Conservation (phyloP, 2,329 filamentous ascomycete species). For the Neonectria punicea region DNA sequence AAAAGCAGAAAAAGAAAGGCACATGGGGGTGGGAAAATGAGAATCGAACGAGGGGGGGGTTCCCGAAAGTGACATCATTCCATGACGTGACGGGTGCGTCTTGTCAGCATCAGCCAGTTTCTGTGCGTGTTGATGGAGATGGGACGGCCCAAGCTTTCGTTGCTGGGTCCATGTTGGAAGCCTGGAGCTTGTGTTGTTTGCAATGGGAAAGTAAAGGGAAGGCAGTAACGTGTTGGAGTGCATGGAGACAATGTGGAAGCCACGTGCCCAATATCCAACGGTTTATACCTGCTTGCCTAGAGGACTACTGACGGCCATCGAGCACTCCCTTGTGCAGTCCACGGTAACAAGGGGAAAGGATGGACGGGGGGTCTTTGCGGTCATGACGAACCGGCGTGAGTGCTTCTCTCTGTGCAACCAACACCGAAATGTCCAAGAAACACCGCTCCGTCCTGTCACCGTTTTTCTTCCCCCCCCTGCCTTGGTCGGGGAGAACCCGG, state of each 20-base stretch:
- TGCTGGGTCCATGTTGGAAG: background rate
- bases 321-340: background rate
- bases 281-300: slow-evolving; percentile 14
- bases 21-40: background rate
- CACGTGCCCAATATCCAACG: slow-evolving; percentile 18
- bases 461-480: background rate
- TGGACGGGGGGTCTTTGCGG: background rate
- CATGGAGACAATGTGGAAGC: slow-evolving; percentile 4
- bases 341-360: too few species aligned
- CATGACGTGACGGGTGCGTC: background rate
- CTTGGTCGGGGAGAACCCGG: background rate
- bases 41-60: background rate
- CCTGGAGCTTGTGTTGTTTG: too few species aligned
- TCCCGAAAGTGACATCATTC: slow-evolving; percentile 5
- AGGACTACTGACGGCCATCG: background rate
- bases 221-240: background rate
- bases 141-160: background rate
- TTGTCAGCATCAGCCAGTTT: background rate
- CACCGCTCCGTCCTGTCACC: background rate
- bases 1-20: background rate
- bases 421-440: background rate
- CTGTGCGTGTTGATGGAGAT: too few species aligned
- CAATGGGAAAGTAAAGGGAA: background rate
- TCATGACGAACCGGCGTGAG: background rate
- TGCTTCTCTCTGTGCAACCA: background rate